Conservation (phyloP, 2,329 filamentous ascomycete genomes). For the Hypoxylon sp. region DNA sequence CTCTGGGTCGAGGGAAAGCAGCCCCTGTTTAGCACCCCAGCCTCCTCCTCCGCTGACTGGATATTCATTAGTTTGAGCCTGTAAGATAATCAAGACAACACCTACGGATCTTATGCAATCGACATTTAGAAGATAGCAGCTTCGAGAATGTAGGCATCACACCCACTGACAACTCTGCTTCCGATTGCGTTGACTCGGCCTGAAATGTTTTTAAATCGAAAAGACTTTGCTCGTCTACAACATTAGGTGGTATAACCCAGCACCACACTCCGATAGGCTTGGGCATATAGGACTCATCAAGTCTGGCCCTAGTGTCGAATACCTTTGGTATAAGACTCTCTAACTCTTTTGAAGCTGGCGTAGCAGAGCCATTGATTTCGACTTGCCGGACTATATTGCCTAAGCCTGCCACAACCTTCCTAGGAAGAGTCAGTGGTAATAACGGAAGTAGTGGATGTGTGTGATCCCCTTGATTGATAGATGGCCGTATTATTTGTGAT, state of each 20-base stretch:
- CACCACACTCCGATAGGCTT: slow-evolving; percentile 77
- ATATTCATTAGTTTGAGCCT: slow-evolving; percentile 36
- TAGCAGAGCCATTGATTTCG: slow-evolving; percentile 58
- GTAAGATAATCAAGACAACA: slow-evolving; percentile 39
- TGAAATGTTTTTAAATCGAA: slow-evolving; percentile 42
- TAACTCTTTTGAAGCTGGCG: slow-evolving; percentile 77
- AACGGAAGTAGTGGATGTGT: slow-evolving; percentile 58
- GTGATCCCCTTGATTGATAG: slow-evolving; percentile 35
- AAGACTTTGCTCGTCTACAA: slow-evolving; percentile 41
- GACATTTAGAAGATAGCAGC: slow-evolving; percentile 58
- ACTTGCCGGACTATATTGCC: slow-evolving; percentile 83
- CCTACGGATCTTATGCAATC: slow-evolving; percentile 61
- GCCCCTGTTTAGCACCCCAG: slow-evolving; percentile 83
- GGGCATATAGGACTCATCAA: slow-evolving; percentile 41
- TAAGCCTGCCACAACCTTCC: slow-evolving; percentile 72
- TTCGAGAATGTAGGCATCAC: slow-evolving; percentile 49
- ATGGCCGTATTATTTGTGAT: slow-evolving; percentile 52
- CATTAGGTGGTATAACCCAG: slow-evolving; percentile 67
- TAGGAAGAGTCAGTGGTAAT: slow-evolving; percentile 71
- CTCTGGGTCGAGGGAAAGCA: slow-evolving; percentile 82
- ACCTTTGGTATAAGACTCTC: slow-evolving; percentile 72
- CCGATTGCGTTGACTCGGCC: slow-evolving; percentile 40
- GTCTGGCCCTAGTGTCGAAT: slow-evolving; percentile 57
- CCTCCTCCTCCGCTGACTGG: slow-evolving; percentile 84
- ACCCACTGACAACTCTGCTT: slow-evolving; percentile 44